Evolutionary conservation across 345 rosid genomes (phyloP).

Genomic region (Hevea brasiliensis): DNA sequence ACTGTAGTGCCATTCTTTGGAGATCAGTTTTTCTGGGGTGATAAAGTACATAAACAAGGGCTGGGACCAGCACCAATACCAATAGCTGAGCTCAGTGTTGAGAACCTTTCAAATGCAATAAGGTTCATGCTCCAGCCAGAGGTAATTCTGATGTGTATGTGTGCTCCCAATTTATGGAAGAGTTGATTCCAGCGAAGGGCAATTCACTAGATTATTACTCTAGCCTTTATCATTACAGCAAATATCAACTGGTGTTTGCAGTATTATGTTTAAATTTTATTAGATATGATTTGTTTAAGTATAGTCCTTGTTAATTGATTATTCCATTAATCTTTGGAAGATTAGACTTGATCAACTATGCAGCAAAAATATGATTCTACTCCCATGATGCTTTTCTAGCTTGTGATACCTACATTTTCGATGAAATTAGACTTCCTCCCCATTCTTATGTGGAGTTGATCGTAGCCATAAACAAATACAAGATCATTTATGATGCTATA

Average conservation of each 20-base stretch:
- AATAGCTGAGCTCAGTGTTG: conserved; percentile 67
- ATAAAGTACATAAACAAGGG: conserved; percentile 62
- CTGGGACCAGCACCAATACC: conserved; percentile 90
- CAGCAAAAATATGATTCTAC: background rate
- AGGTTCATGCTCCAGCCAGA: conserved; percentile 88
- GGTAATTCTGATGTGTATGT: conserved; percentile 41
- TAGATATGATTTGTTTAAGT: background rate
- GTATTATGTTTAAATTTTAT: background rate
- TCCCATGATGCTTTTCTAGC: background rate
- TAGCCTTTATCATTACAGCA: background rate
- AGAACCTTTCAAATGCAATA: conserved; percentile 76
- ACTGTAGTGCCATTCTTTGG: conserved; percentile 96
- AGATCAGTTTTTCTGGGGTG: conserved; percentile 99
- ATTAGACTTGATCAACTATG: background rate
- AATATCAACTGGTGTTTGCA: background rate
- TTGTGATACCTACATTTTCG: background rate
- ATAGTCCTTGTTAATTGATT: background rate
- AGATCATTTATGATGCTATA: background rate
- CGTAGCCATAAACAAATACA: background rate
- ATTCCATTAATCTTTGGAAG: background rate
- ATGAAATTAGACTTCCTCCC: background rate
- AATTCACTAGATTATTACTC: background rate
- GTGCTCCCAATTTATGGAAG: background rate
- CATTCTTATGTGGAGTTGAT: background rate
- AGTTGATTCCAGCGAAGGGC: background rate